Base-by-base conservation (phyloP, 1,284 basidiomycete genomes). In the Rhodotorula sp. region DNA sequence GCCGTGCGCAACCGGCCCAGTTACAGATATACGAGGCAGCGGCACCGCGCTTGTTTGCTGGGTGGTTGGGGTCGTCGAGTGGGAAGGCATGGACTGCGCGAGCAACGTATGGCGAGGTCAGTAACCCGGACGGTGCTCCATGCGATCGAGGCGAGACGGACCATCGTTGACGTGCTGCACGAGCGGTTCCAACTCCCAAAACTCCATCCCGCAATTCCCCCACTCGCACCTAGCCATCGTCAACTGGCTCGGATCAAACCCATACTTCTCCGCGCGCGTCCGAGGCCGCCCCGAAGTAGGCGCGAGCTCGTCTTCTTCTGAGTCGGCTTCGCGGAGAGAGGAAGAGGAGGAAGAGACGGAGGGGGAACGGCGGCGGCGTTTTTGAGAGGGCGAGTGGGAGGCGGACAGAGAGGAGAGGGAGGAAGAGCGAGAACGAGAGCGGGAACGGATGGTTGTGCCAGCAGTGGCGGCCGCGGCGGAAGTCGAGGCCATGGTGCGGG, bases 1-100 rank as follows among this genome's bases (percentile, higher is more conserved):
- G 85, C 37, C 92, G 86, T 24, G 84, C 82, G 80, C 92, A 94
- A 2, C 88, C 88, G 18, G 85, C 82, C 92, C 92, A 94, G 82
- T 93, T 90, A 80, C 92, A 94, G 31, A 88, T 88, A 79, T 94
- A 94, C 37, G 30, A 64, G 16, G 55, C 50, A 6, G 67, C 60
- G 20, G 59, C 62, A 9, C 67, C 62, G 22, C 64, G 70, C 48
- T 64, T 67, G 4, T 46, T 40, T 31, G 40, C 47, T 28, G 54
- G 55, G 47, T 56, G 28, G 48, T 30, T 40, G 18, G 59, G 59
- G 31, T 59, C 52, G n/a, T 73, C 69, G 60, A 63, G 57, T 9
- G 72, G 70, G 56, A 74, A 69, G 37, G 72, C 72, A 51, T 74
- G 72, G 28, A 64, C 72, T 74, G 59, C 26, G 24, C 1, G 40